phyloP scores from a whole-genome alignment of 805 yeast genomes.

The Wickerhamomyces subpelliculosus region DNA sequence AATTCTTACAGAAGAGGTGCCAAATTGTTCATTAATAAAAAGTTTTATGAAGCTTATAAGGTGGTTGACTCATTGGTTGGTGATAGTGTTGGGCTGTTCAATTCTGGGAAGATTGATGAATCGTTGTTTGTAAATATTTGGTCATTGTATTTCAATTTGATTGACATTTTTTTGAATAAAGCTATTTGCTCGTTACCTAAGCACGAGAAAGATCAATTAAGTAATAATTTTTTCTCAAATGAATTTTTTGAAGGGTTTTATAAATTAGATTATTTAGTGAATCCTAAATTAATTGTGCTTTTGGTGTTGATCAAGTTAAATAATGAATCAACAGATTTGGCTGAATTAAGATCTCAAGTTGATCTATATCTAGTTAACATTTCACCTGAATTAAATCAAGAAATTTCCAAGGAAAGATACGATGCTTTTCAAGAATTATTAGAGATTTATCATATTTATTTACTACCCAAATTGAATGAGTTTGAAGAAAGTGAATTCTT shows the following conservation, averaged over 20 bases:
- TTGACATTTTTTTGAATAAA: constrained; percentile 19
- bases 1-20: constrained; percentile 18
- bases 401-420: constrained; percentile 1
- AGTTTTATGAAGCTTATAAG: constrained; percentile 14
- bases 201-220: constrained; percentile 2
- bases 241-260: constrained; percentile 10
- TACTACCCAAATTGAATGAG: constrained; percentile 14
- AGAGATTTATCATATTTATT: constrained; percentile 17
- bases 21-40: constrained; percentile 19
- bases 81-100: constrained; percentile 5
- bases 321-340: constrained; percentile 10
- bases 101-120: constrained; percentile 8
- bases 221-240: constrained; percentile 4
- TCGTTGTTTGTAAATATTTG: constrained; percentile 14
- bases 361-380: constrained; percentile 17
- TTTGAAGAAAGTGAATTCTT: constrained; percentile 17
- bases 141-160: constrained; percentile 20
- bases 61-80: constrained; percentile 4
- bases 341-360: constrained; percentile 10
- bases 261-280: constrained; percentile 4
- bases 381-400: constrained; percentile 2
- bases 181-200: not conserved
- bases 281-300: constrained; percentile 16
- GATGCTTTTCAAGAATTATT: constrained; percentile 12
- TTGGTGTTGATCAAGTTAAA: constrained; percentile 18